phyloP scores from a whole-genome alignment of 352 stramenopile species.

The Pythium myriotylum region DNA sequence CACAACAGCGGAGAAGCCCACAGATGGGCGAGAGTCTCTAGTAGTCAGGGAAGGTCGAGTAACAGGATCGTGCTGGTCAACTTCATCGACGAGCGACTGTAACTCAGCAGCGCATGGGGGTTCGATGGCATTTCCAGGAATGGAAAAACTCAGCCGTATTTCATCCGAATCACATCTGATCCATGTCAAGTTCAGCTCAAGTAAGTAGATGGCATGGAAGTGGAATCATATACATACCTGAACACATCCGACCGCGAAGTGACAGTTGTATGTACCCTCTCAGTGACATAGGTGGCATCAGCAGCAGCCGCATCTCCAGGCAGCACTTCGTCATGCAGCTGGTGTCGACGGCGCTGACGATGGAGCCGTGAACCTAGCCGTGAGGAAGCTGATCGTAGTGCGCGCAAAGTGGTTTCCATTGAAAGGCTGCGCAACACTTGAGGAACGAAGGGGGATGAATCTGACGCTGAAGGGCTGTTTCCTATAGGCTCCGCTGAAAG shows the following conservation, averaged over 20 bases:
- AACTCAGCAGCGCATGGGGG: slow-evolving; percentile 13
- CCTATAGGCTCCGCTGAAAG: neutral
- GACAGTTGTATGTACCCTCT: neutral
- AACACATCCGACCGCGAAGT: slow-evolving; percentile 5
- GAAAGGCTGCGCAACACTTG: slow-evolving; percentile 15
- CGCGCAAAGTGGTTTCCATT: slow-evolving; percentile 9
- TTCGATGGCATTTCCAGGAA: slow-evolving; percentile 1
- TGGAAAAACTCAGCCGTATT: neutral
- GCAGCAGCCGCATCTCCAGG: neutral
- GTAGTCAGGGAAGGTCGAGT: too few relatives aligned
- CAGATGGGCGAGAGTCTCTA: slow-evolving; percentile 7
- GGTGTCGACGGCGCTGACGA: slow-evolving; percentile 23
- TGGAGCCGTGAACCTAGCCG: slow-evolving; percentile 20
- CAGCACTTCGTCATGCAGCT: slow-evolving; percentile 19
- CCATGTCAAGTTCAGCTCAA: neutral
- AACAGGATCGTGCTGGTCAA: slow-evolving; percentile 1
- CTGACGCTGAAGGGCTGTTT: neutral
- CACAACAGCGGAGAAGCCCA: slow-evolving; percentile 23
- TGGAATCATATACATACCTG: neutral
- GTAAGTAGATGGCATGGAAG: neutral
- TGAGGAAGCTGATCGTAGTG: slow-evolving; percentile 15
- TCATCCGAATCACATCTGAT: slow-evolving; percentile 8
- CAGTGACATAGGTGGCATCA: neutral
- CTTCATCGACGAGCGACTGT: slow-evolving; percentile 24
- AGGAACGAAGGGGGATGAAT: slow-evolving; percentile 4